Percentiles rank a stretch among this genome's conserved stretches.
phyloP scores from a whole-genome alignment of 352 stramenopile species.

The Blastocystis sp. region DNA sequence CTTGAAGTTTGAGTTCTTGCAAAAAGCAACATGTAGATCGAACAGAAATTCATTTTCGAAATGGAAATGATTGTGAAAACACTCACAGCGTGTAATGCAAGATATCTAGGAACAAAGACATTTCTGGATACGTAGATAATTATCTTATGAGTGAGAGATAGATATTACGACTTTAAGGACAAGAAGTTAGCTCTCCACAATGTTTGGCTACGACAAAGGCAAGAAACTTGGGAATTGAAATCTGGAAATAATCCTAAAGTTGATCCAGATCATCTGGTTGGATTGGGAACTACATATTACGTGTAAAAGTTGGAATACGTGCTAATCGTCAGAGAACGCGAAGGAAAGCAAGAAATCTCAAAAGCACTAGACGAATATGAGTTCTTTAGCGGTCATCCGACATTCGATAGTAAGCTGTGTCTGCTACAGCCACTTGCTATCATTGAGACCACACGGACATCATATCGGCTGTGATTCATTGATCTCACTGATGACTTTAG shows the following conservation, averaged over 20 bases:
- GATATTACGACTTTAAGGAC: constrained; percentile 60
- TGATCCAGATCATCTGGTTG: not conserved
- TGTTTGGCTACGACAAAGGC: constrained; percentile 56
- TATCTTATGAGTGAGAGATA: not conserved
- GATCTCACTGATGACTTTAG: not conserved
- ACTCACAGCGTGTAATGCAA: constrained; percentile 9
- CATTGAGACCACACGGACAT: constrained; percentile 50
- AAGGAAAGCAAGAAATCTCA: constrained; percentile 44
- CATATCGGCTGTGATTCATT: constrained; percentile 4
- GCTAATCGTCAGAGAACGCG: not conserved
- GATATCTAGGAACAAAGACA: constrained; percentile 38
- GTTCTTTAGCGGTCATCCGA: not conserved
- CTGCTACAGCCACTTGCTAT: constrained; percentile 24
- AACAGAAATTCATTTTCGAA: constrained; percentile 57
- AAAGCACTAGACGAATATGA: not conserved
- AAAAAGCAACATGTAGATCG: not conserved
- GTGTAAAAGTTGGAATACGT: not conserved
- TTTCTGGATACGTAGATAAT: constrained; percentile 18
- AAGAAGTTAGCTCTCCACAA: constrained; percentile 30
- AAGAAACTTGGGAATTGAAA: constrained; percentile 54
- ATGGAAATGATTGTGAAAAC: constrained; percentile 40
- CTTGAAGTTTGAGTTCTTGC: not conserved
- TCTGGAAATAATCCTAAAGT: constrained; percentile 52
- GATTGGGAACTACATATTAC: constrained; percentile 43
- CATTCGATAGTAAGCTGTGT: constrained; percentile 45